phyloP scores from a whole-genome alignment of 2,329 filamentous ascomycete species.

The Xylaria sp. region DNA sequence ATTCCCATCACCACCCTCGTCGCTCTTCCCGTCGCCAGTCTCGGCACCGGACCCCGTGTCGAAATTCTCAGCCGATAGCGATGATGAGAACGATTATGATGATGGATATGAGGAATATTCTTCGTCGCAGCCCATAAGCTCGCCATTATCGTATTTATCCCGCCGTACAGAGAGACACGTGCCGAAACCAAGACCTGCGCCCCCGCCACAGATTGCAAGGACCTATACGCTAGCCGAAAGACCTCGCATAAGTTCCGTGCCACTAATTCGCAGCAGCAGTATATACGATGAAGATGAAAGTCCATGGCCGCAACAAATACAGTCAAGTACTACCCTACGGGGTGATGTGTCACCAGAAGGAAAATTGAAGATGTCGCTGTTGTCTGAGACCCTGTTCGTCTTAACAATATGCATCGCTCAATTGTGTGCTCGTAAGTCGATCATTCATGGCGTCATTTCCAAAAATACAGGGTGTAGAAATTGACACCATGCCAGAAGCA shows the following conservation, averaged over 20 bases:
- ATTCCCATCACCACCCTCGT: no score
- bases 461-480: neutral
- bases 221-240: constrained; percentile 22
- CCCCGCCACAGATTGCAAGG: constrained; percentile 34
- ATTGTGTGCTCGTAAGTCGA: constrained; percentile 53
- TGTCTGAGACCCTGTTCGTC: constrained; percentile 54
- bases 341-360: constrained; percentile 11
- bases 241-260: constrained; percentile 14
- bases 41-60: constrained; percentile 30
- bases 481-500: constrained; percentile 48
- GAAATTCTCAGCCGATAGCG: constrained; percentile 42
- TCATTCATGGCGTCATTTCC: neutral
- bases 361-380: constrained; percentile 32
- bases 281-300: constrained; percentile 29
- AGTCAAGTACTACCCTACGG: neutral
- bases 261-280: constrained; percentile 20
- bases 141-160: constrained; percentile 25
- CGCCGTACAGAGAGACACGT: constrained; percentile 13
- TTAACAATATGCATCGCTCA: constrained; percentile 59
- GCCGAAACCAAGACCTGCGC: constrained; percentile 24
- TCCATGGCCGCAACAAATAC: constrained; percentile 22
- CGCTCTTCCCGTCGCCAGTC: no score
- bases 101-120: constrained; percentile 14
- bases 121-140: constrained; percentile 29
- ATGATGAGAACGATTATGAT: constrained; percentile 39